Conservation (phyloP, 371 early-diverging fungal genomes). For the Encephalitozoon hellem region DNA sequence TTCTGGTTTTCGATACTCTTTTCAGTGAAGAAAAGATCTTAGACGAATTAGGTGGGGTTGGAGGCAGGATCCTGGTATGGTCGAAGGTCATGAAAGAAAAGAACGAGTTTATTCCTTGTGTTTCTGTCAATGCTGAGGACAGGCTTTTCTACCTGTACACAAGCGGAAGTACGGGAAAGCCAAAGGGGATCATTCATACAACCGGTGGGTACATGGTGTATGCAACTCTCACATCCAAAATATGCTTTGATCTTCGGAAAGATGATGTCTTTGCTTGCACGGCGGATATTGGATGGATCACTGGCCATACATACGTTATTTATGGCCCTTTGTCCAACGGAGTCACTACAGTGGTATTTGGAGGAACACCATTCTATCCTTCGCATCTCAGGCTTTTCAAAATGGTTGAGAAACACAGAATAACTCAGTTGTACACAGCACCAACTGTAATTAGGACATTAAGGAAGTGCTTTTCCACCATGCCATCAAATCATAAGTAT, state of each 20-base stretch:
- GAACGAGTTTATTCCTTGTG: slow-evolving; percentile 68
- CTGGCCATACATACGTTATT: slow-evolving; percentile 77
- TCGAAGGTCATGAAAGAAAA: slow-evolving; percentile 41
- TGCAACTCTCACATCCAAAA: slow-evolving; percentile 68
- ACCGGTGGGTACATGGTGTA: slow-evolving; percentile 85
- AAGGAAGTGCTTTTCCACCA: slow-evolving; percentile 68
- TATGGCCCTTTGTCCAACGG: slow-evolving; percentile 79
- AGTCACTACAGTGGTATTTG: slow-evolving; percentile 73
- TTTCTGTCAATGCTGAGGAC: slow-evolving; percentile 70
- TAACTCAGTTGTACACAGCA: slow-evolving; percentile 92
- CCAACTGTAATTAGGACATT: slow-evolving; percentile 90
- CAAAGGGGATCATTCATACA: slow-evolving; percentile 92
- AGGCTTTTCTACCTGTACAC: slow-evolving; percentile 84
- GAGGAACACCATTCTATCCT: slow-evolving; percentile 74
- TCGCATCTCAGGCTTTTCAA: slow-evolving; percentile 73
- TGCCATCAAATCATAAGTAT: slow-evolving; percentile 9
- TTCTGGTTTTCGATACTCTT: slow-evolving; percentile 69
- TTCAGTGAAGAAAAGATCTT: not conserved
- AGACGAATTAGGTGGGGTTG: not conserved
- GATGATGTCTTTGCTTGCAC: slow-evolving; percentile 69
- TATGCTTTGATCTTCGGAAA: slow-evolving; percentile 65
- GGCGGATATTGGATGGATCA: slow-evolving; percentile 68
- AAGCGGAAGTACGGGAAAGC: slow-evolving; percentile 82
- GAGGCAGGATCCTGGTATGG: not conserved
- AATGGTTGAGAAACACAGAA: slow-evolving; percentile 67